These are phyloP conservation scores for Elaeis oleifera DNA, from an alignment of 202 grass and related monocot species.

Conservation along the genomic window DNA sequence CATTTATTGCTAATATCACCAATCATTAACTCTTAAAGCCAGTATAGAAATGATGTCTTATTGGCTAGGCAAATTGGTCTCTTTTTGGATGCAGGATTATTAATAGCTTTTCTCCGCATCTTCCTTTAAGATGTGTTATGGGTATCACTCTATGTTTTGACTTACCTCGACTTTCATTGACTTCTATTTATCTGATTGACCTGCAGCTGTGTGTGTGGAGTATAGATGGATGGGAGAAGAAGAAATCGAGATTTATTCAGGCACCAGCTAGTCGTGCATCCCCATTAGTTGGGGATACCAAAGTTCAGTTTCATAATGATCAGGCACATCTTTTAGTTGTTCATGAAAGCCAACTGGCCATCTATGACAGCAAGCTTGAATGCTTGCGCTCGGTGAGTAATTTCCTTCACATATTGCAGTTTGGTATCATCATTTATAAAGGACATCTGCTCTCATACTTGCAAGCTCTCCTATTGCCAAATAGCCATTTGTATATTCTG, in stretches of 20 bases:
- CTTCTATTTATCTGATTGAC: background rate
- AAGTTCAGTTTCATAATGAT: slow-evolving; percentile 98
- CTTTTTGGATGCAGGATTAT: background rate
- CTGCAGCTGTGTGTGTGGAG: slow-evolving; percentile 92
- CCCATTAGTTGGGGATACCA: slow-evolving; percentile 80
- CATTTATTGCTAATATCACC: background rate
- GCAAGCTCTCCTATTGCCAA: no score
- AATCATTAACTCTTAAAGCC: no score
- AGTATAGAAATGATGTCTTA: background rate
- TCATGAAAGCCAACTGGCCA: slow-evolving; percentile 86
- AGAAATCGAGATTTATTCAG: slow-evolving; percentile 87
- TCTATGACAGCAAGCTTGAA: slow-evolving; percentile 91
- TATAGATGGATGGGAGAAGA: slow-evolving; percentile 98
- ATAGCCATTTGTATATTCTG: no score
- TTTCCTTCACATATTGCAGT: background rate
- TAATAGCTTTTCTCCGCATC: background rate
- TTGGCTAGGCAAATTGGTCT: background rate
- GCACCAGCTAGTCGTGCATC: slow-evolving; percentile 46
- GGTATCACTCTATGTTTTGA: background rate
- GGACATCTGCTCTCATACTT: no score
- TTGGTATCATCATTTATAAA: slow-evolving; percentile 15
- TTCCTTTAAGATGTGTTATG: background rate
- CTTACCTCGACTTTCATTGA: background rate
- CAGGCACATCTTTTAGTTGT: slow-evolving; percentile 86
- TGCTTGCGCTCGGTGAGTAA: slow-evolving; percentile 70